Percentiles rank a stretch among this genome's conserved stretches.
Evolutionary conservation across 306 rosid species (phyloP).

Genomic region (Gastrolobium bilobum): DNA sequence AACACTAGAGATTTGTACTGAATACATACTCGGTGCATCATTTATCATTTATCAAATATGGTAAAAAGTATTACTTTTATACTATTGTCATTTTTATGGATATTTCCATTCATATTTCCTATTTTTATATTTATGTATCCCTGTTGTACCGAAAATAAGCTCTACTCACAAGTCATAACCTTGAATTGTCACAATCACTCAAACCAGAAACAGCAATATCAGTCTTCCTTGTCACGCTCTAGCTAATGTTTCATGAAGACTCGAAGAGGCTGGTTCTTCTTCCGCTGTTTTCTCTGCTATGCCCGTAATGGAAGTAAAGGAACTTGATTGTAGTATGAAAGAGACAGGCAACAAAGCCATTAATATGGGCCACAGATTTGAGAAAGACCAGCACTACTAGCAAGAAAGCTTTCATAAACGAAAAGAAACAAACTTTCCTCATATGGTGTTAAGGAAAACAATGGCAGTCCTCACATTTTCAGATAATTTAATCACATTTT

Average conservation of each 20-base stretch:
- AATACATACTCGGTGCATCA: too few relatives aligned
- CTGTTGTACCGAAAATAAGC: too few relatives aligned
- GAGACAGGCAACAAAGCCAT: conserved; percentile 62
- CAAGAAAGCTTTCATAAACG: conserved; percentile 4
- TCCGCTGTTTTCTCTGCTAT: conserved; percentile 36
- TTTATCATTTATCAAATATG: too few relatives aligned
- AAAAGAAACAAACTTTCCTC: conserved; percentile 45
- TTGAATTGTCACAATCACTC: conserved; percentile 65
- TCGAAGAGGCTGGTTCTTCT: conserved; percentile 51
- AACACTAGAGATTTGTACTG: too few relatives aligned
- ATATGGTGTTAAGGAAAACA: conserved; percentile 33
- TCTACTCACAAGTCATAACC: conserved; percentile 52
- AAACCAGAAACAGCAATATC: conserved; percentile 56
- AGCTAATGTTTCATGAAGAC: conserved; percentile 49
- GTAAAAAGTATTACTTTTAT: too few relatives aligned
- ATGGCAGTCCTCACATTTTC: neutral
- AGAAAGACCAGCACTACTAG: too few relatives aligned
- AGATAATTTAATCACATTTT: too few relatives aligned
- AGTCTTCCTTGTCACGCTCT: conserved; percentile 59
- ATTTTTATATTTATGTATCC: too few relatives aligned
- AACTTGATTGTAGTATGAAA: conserved; percentile 55
- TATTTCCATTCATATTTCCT: too few relatives aligned
- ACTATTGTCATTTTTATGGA: too few relatives aligned
- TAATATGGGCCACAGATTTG: conserved; percentile 45
- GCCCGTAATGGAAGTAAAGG: conserved; percentile 41